These are phyloP conservation scores for Trichoderma sp. DNA, from an alignment of 2,329 filamentous ascomycete genomes.

Conservation along the genomic window DNA sequence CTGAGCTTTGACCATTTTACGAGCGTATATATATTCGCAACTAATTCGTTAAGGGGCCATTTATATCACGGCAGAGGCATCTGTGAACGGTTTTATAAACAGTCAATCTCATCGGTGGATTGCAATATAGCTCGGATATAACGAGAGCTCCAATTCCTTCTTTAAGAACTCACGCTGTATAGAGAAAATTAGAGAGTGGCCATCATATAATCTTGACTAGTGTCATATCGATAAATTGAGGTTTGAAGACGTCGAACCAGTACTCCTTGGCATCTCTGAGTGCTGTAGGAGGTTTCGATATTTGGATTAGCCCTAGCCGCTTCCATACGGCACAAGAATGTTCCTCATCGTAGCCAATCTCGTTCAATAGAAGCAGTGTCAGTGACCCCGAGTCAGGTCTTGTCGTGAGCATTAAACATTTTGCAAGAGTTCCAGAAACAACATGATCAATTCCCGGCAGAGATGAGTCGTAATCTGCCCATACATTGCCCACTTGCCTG, in stretches of 20 bases:
- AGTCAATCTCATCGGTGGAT: background rate
- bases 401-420: conserved; percentile 26
- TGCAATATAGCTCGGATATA: background rate
- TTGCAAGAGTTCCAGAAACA: background rate
- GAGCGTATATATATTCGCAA: background rate
- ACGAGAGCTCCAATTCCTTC: background rate
- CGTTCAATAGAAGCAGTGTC: background rate
- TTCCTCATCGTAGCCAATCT: background rate
- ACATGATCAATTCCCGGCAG: conserved; percentile 1
- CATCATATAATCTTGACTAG: background rate
- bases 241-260: conserved; percentile 2
- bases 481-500: conserved; percentile 18
- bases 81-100: background rate
- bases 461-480: conserved; percentile 28
- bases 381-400: conserved; percentile 13
- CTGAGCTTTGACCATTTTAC: too few relatives aligned
- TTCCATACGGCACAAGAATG: background rate
- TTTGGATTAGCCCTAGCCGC: background rate
- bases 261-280: background rate
- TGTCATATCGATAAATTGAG: background rate
- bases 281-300: background rate
- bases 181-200: too few relatives aligned
- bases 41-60: background rate
- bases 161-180: background rate
- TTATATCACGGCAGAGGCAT: background rate